Evolutionary conservation across 768 basidiomycete genomes (phyloP).

Genomic region (Mycena vitilis): DNA sequence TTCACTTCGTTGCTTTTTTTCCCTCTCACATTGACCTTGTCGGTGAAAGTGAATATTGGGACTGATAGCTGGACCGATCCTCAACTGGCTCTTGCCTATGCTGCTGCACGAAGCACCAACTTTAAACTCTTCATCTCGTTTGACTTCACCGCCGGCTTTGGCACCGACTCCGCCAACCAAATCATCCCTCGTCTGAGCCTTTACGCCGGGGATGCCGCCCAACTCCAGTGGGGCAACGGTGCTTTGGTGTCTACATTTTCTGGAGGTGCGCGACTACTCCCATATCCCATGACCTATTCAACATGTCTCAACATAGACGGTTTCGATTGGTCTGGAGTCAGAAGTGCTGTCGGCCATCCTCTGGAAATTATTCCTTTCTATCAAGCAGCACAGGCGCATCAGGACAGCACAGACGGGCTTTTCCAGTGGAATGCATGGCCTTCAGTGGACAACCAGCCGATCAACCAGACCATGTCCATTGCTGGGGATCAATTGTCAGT

Average conservation of each 20-base stretch:
- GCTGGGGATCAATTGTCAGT: conserved; percentile 5
- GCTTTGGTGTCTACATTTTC: conserved; percentile 4
- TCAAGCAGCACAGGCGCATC: conserved; percentile 11
- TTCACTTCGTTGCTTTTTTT: not conserved
- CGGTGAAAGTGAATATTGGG: conserved; percentile 1
- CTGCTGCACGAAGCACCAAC: conserved; percentile 18
- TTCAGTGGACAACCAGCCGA: conserved; percentile 13
- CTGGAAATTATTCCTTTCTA: conserved; percentile 8
- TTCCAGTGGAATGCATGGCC: conserved; percentile 9
- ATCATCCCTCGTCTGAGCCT: conserved; percentile 6
- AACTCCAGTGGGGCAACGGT: conserved; percentile 6
- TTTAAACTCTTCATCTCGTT: conserved; percentile 32
- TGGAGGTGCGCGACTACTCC: not conserved
- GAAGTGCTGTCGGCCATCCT: not conserved
- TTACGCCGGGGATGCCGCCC: not conserved
- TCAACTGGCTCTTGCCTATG: conserved; percentile 24
- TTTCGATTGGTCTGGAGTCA: not conserved
- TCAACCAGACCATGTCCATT: conserved; percentile 5
- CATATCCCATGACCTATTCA: not conserved
- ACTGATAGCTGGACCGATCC: conserved; percentile 17
- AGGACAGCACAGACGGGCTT: conserved; percentile 9
- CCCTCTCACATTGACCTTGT: not conserved
- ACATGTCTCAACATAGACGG: not conserved
- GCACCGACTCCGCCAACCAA: not conserved
- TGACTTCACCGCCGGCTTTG: not conserved